Evolutionary conservation across 2,329 filamentous ascomycete species (phyloP), one percentile per base, ranked within the genome.

Genomic region (Neobulgaria alba): DNA sequence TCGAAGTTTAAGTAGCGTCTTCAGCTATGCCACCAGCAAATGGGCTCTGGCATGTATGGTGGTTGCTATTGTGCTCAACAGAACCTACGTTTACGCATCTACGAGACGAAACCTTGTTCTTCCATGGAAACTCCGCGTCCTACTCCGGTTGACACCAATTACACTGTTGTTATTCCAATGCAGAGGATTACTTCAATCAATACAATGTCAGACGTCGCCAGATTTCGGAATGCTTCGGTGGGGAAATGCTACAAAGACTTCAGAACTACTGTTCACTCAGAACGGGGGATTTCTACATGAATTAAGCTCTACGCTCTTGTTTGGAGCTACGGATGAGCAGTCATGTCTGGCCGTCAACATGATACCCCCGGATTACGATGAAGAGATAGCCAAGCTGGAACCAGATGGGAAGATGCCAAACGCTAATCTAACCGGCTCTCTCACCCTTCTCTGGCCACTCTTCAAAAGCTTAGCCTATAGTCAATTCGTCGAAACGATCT

Each of bases 31-130:
- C 32, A 93, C 85, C 1, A 93, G 86, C 62, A 84, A 84, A 62
- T 96, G 92, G 92, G 89, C 90, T 1, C 67, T 96, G 43, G 80
- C 82, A 38, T 95, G 88, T 54, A 80, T 96, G 53, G 77, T 81
- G 29, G 85, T 90, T 71, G 87, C 87, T 16, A 76, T 96, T 43
- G 67, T 95, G 43, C 69, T 96, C 17, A 96, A 96, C 60, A 79
- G 92, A 42, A 93, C 92, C 5, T 82, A 89, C 43, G 92, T 96
- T 53, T 96, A 95, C 62, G 90, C 88, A 31, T 90, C 89, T 0
- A 90, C 87, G 10, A 74, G 92, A 47, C 76, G 89, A 39, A 79
- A 85, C 39, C 68, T 95, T n/a, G 73, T 75, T 8, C 69, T 96
- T 2, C 73, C 74, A 41, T 90, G 85, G 78, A 73, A 79, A 26